Percentiles rank a stretch among this genome's conserved stretches.
phyloP scores from a whole-genome alignment of 768 basidiomycete species.

The Chalciporus piperatus region DNA sequence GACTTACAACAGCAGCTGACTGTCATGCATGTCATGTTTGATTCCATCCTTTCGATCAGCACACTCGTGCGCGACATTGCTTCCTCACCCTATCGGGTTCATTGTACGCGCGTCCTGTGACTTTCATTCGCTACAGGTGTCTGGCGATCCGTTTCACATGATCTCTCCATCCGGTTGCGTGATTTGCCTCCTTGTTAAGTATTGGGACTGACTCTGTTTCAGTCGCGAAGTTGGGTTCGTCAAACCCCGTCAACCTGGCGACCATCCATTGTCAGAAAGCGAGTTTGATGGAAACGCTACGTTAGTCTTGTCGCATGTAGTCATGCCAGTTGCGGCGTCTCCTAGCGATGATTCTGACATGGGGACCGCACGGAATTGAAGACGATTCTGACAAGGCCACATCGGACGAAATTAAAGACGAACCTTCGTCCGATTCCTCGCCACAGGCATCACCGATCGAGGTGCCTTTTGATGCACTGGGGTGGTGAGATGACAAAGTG shows the following conservation, averaged over 20 bases:
- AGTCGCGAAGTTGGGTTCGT: background rate
- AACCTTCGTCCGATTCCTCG: no score
- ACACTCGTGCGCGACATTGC: background rate
- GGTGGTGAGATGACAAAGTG: no score
- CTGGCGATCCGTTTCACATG: background rate
- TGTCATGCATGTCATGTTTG: background rate
- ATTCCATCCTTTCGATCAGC: background rate
- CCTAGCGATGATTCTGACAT: background rate
- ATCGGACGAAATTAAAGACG: background rate
- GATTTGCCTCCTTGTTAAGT: no score
- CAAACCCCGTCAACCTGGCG: background rate
- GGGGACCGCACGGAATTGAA: no score
- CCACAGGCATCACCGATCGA: no score
- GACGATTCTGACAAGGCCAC: no score
- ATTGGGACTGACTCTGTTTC: background rate
- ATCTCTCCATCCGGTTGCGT: background rate
- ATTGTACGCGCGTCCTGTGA: background rate
- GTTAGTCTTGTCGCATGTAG: background rate
- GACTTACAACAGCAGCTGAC: background rate
- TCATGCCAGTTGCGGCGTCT: background rate
- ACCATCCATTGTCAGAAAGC: background rate
- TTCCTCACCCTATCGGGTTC: background rate
- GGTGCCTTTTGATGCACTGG: slow-evolving; percentile 2
- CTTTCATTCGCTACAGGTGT: no score
- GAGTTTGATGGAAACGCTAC: background rate